phyloP scores from a whole-genome alignment of 2,329 filamentous ascomycete species.

The Cordyceps javanica region DNA sequence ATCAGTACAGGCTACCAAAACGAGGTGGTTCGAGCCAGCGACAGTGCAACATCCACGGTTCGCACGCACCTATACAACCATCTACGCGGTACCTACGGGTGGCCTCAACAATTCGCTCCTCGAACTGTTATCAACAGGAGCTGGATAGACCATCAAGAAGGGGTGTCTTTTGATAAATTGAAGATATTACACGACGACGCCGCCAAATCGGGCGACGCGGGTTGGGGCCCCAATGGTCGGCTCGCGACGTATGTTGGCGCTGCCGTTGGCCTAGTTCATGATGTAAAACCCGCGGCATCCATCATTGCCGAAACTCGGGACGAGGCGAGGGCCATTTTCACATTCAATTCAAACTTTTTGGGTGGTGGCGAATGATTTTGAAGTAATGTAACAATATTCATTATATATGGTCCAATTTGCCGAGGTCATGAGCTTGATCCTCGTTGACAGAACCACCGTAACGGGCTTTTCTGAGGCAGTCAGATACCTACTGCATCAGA shows the following conservation, averaged over 20 bases:
- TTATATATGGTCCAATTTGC: too few relatives aligned
- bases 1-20: slow-evolving; percentile 35
- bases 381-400: too few relatives aligned
- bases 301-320: slow-evolving; percentile 26
- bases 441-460: background rate
- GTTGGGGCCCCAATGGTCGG: slow-evolving; percentile 42
- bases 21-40: slow-evolving; percentile 34
- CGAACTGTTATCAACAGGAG: slow-evolving; percentile 33
- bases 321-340: background rate
- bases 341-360: too few relatives aligned
- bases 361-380: too few relatives aligned
- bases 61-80: slow-evolving; percentile 41
- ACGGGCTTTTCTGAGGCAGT: background rate
- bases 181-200: slow-evolving; percentile 36
- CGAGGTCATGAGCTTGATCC: background rate
- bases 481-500: background rate
- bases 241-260: slow-evolving; percentile 46
- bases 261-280: slow-evolving; percentile 36
- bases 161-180: slow-evolving; percentile 37
- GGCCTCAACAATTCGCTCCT: slow-evolving; percentile 36
- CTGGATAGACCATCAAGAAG: slow-evolving; percentile 29
- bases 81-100: slow-evolving; percentile 35
- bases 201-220: slow-evolving; percentile 32
- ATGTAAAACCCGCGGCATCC: slow-evolving; percentile 30
- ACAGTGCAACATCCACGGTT: slow-evolving; percentile 33